Percentiles rank a stretch among this genome's conserved stretches.
Evolutionary conservation across 2,329 filamentous ascomycete genomes (phyloP).

Genomic region (Phialophora tarda): DNA sequence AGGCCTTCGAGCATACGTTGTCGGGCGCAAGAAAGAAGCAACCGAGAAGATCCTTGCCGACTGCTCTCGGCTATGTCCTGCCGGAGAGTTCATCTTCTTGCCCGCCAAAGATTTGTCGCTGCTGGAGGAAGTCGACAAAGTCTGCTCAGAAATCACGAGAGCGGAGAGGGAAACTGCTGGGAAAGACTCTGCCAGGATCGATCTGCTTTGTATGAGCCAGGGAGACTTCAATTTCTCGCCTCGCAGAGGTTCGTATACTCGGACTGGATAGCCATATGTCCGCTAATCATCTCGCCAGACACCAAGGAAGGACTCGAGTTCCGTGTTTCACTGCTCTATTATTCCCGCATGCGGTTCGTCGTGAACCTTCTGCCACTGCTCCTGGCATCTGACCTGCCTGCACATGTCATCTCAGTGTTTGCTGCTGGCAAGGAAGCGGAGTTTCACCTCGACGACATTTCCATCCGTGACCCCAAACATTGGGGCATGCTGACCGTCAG

Average conservation of each 20-base stretch:
- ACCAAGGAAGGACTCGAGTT: conserved; percentile 23
- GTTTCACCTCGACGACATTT: conserved; percentile 19
- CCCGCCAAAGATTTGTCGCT: conserved; percentile 53
- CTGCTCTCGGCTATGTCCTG: conserved; percentile 52
- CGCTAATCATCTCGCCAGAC: conserved; percentile 8
- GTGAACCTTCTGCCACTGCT: conserved; percentile 22
- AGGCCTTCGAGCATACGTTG: conserved; percentile 44
- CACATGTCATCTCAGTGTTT: conserved; percentile 21
- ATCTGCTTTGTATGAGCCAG: conserved; percentile 61
- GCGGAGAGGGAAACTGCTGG: conserved; percentile 49
- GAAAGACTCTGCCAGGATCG: conserved; percentile 42
- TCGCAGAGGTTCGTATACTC: neutral
- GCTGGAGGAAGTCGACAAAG: conserved; percentile 56
- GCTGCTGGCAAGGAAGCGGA: conserved; percentile 22
- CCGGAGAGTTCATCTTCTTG: conserved; percentile 55
- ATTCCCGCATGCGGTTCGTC: conserved; percentile 24
- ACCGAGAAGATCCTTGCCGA: conserved; percentile 42
- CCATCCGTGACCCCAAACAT: conserved; percentile 17
- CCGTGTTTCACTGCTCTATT: conserved; percentile 24
- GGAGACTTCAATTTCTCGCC: conserved; percentile 50
- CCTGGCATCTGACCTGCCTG: conserved; percentile 9
- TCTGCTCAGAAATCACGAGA: conserved; percentile 57
- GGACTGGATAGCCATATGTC: neutral
- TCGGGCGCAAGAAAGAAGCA: conserved; percentile 41
- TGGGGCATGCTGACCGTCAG: conserved; percentile 3